These are phyloP conservation scores for Annulohypoxylon truncatum DNA, from an alignment of 2,329 filamentous ascomycete genomes.

Conservation along the genomic window DNA sequence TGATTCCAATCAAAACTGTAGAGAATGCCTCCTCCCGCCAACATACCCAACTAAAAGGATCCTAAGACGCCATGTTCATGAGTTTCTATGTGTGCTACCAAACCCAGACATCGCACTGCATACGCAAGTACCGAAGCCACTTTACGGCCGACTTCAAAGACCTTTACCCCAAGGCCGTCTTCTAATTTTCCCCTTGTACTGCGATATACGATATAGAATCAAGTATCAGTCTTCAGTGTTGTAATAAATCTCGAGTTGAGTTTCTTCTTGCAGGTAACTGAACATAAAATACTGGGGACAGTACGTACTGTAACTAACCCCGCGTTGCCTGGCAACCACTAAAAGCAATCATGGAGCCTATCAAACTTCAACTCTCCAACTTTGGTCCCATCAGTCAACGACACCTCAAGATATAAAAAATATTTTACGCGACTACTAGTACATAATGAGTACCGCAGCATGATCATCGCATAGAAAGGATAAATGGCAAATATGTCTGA, in stretches of 20 bases:
- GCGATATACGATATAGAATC: background rate
- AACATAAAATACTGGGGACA: background rate
- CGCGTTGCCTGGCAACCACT: constrained; percentile 40
- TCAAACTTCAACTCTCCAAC: constrained; percentile 18
- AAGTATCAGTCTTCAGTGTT: background rate
- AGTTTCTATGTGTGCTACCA: background rate
- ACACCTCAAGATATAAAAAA: background rate
- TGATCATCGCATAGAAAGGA: constrained; percentile 9
- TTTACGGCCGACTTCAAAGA: background rate
- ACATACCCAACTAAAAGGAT: background rate
- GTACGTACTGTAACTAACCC: background rate
- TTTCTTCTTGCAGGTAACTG: background rate
- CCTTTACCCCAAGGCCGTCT: too few species aligned
- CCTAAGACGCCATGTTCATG: background rate
- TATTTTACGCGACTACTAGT: background rate
- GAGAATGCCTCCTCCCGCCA: too few species aligned
- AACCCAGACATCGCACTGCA: background rate
- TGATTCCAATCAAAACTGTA: too few species aligned
- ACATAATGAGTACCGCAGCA: constrained; percentile 1
- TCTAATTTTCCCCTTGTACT: background rate
- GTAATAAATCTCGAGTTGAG: constrained; percentile 8
- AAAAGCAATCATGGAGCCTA: constrained; percentile 11
- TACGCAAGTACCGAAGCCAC: background rate
- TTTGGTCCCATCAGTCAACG: background rate
- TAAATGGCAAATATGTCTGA: constrained; percentile 37